Conservation (phyloP, 805 yeast genomes). For the Saccharomycopsis olivae region DNA sequence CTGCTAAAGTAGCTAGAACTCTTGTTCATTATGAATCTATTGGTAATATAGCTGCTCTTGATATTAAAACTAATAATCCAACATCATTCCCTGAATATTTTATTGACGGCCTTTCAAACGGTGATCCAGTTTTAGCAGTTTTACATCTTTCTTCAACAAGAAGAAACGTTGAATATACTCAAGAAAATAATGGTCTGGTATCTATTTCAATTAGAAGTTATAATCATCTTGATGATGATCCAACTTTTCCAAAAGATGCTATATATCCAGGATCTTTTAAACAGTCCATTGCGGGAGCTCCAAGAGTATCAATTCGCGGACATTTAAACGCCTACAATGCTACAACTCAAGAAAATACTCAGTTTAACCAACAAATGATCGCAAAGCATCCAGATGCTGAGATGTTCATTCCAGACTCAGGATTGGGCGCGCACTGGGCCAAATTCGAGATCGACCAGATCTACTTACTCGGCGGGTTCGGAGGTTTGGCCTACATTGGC, state of each 20-base stretch:
- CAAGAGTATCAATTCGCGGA: conserved; percentile 7
- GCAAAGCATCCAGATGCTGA: neutral
- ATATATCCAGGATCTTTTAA: conserved; percentile 4
- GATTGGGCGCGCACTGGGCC: conserved; percentile 34
- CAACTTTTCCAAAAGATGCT: neutral
- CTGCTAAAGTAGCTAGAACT: conserved; percentile 8
- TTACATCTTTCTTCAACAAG: conserved; percentile 1
- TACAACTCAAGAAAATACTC: neutral
- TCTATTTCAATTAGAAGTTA: conserved; percentile 4
- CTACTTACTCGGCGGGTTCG: conserved; percentile 72
- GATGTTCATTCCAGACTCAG: neutral
- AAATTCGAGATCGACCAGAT: conserved; percentile 50
- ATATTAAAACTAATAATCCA: conserved; percentile 2
- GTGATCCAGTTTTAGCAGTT: conserved; percentile 4
- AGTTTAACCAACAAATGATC: neutral
- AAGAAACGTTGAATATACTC: conserved; percentile 6
- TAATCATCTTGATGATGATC: neutral
- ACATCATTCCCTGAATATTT: conserved; percentile 4
- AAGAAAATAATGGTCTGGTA: neutral
- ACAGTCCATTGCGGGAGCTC: conserved; percentile 5
- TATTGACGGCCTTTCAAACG: neutral
- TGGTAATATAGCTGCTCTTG: conserved; percentile 2
- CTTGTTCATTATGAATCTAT: conserved; percentile 2
- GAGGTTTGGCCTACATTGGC: conserved; percentile 70
- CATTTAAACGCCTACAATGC: neutral